These are phyloP conservation scores for Cymodocea nodosa DNA, from an alignment of 116 monocot genomes.

Conservation along the genomic window DNA sequence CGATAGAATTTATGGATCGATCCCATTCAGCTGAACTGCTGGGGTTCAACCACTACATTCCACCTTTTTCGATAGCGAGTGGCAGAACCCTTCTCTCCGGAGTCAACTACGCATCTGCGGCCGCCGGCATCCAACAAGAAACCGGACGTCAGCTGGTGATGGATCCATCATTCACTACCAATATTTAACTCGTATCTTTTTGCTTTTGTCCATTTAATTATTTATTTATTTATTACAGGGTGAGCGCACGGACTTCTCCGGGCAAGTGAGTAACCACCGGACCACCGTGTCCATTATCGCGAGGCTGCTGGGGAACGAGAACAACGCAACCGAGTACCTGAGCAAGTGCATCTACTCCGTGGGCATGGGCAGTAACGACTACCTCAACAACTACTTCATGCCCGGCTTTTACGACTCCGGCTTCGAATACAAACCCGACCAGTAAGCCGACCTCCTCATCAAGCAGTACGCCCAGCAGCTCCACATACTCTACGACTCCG, in stretches of 20 bases:
- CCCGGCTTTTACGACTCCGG: slow-evolving; percentile 55
- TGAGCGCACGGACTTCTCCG: slow-evolving; percentile 39
- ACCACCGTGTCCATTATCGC: slow-evolving; percentile 51
- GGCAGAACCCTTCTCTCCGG: slow-evolving; percentile 50
- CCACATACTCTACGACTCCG: slow-evolving; percentile 57
- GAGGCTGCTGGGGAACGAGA: slow-evolving; percentile 50
- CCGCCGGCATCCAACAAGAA: slow-evolving; percentile 86
- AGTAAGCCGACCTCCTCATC: slow-evolving; percentile 58
- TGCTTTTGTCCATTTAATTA: too few relatives aligned
- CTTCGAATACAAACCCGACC: slow-evolving; percentile 48
- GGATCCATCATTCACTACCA: too few relatives aligned
- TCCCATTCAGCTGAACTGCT: slow-evolving; percentile 44
- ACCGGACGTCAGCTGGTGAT: slow-evolving; percentile 80
- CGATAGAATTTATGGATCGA: too few relatives aligned
- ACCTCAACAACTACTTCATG: slow-evolving; percentile 99
- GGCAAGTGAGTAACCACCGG: slow-evolving; percentile 65
- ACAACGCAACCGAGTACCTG: slow-evolving; percentile 48
- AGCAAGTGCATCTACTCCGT: slow-evolving; percentile 84
- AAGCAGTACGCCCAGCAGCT: slow-evolving; percentile 50
- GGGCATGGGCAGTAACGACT: slow-evolving; percentile 97
- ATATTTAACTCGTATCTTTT: too few relatives aligned
- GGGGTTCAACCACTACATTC: slow-evolving; percentile 77
- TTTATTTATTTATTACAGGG: slow-evolving; percentile 22
- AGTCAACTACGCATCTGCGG: slow-evolving; percentile 88
- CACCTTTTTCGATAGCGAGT: slow-evolving; percentile 41